Evolutionary conservation across 108 stramenopile species (phyloP).

Genomic region (Conticribra guillardii): DNA sequence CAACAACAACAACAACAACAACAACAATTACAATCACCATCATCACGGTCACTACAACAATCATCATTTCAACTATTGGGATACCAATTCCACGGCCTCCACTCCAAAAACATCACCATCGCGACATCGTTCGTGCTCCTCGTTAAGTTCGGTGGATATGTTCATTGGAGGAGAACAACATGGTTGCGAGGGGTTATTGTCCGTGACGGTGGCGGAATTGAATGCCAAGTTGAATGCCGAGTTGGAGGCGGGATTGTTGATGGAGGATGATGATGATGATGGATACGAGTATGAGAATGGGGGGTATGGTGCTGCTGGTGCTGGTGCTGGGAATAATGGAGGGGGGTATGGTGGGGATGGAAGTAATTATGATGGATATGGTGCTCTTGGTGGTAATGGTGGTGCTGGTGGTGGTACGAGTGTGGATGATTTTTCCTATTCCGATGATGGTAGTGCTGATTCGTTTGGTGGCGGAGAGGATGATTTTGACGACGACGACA

Average conservation of each 20-base stretch:
- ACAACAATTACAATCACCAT: neutral
- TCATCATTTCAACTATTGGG: neutral
- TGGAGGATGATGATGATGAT: neutral
- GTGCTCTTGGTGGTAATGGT: neutral
- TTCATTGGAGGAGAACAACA: too few relatives aligned
- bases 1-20: conserved; percentile 8
- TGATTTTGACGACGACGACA: neutral
- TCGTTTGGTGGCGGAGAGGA: neutral
- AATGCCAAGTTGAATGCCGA: neutral
- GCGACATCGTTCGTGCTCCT: neutral
- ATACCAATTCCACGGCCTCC: neutral
- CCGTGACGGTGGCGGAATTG: neutral
- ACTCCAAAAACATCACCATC: neutral
- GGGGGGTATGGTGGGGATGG: neutral
- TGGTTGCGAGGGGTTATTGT: neutral
- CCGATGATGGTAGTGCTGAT: neutral
- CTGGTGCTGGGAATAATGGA: neutral
- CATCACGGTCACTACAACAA: neutral
- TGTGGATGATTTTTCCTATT: neutral
- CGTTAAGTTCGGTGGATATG: neutral
- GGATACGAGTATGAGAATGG: neutral
- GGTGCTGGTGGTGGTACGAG: neutral
- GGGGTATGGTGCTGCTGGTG: neutral
- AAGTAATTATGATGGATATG: neutral
- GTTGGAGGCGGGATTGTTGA: neutral